Evolutionary conservation across 1,284 basidiomycete genomes (phyloP).

Genomic region (Gomphus sp.): DNA sequence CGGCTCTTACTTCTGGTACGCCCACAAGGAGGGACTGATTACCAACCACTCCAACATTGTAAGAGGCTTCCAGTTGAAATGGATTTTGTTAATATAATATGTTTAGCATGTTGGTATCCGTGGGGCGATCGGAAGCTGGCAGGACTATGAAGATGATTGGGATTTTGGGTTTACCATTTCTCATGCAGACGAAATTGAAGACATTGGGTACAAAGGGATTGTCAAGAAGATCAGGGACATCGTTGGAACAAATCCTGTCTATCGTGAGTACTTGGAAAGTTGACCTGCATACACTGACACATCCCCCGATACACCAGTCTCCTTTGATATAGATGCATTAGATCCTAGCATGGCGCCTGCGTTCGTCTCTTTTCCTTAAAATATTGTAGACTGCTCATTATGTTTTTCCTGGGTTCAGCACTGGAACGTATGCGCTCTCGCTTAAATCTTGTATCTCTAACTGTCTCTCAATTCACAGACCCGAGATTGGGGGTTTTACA

Average conservation of each 20-base stretch:
- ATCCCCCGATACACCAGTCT: conserved; percentile 17
- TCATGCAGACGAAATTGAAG: conserved; percentile 26
- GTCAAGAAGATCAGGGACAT: conserved; percentile 24
- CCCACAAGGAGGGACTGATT: conserved; percentile 29
- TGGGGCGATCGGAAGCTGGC: conserved; percentile 22
- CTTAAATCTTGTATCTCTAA: not conserved
- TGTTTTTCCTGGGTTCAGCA: conserved; percentile 15
- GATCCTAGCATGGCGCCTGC: conserved; percentile 32
- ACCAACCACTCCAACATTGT: conserved; percentile 29
- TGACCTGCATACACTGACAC: not conserved
- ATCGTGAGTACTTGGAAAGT: conserved; percentile 18
- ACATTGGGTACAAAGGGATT: conserved; percentile 24
- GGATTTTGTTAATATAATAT: not conserved
- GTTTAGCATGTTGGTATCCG: conserved; percentile 26
- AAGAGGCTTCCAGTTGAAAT: conserved; percentile 11
- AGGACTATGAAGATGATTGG: conserved; percentile 25
- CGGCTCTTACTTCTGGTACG: conserved; percentile 33
- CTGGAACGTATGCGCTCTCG: conserved; percentile 24
- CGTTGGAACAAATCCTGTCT: conserved; percentile 29
- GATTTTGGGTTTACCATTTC: conserved; percentile 25
- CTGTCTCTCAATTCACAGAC: conserved; percentile 13
- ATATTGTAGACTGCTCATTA: not conserved
- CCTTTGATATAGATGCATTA: conserved; percentile 26
- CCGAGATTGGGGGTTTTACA: conserved; percentile 30
- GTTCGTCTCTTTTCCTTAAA: conserved; percentile 16